Evolutionary conservation across 2,329 filamentous ascomycete genomes (phyloP).

Genomic region (Calonectria multiphialidica): DNA sequence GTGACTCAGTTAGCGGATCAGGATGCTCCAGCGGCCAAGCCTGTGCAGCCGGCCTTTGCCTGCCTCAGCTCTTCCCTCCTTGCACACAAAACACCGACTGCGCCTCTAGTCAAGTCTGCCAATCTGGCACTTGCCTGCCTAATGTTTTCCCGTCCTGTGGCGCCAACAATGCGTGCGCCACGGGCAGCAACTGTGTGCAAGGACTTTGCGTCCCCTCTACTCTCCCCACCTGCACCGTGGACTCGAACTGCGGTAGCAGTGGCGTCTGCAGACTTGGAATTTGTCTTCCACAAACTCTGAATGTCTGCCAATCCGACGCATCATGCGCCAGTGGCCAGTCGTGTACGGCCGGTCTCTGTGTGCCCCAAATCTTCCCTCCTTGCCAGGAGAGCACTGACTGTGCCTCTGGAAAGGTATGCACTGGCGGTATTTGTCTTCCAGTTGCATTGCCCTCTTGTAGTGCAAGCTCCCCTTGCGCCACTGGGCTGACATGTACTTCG

Average conservation of each 20-base stretch:
- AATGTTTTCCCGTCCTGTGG: constrained; percentile 3
- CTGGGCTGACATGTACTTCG: not conserved
- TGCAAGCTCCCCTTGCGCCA: not conserved
- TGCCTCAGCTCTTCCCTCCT: constrained; percentile 13
- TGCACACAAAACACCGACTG: constrained; percentile 10
- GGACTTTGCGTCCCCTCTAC: constrained; percentile 13
- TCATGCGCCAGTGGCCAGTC: constrained; percentile 10
- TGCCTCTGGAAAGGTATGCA: constrained; percentile 1
- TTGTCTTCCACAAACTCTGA: constrained; percentile 6
- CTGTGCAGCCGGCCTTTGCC: constrained; percentile 10
- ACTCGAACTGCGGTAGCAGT: constrained; percentile 19
- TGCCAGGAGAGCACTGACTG: constrained; percentile 11
- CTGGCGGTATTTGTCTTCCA: constrained; percentile 17
- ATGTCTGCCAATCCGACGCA: not conserved
- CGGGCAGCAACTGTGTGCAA: constrained; percentile 2
- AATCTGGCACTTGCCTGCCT: constrained; percentile 10
- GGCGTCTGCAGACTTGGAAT: constrained; percentile 18
- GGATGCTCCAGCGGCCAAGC: not conserved
- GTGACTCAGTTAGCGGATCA: not conserved
- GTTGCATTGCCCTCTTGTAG: not conserved
- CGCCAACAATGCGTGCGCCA: not conserved
- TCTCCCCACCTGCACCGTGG: constrained; percentile 1
- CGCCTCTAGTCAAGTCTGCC: not conserved
- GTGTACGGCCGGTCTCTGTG: constrained; percentile 16
- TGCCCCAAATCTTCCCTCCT: constrained; percentile 15